A percentile compares a stretch with the other conserved stretches of the same genome.
Evolutionary conservation across 2,329 filamentous ascomycete genomes (phyloP).

Genomic region (Exserohilum turcica): DNA sequence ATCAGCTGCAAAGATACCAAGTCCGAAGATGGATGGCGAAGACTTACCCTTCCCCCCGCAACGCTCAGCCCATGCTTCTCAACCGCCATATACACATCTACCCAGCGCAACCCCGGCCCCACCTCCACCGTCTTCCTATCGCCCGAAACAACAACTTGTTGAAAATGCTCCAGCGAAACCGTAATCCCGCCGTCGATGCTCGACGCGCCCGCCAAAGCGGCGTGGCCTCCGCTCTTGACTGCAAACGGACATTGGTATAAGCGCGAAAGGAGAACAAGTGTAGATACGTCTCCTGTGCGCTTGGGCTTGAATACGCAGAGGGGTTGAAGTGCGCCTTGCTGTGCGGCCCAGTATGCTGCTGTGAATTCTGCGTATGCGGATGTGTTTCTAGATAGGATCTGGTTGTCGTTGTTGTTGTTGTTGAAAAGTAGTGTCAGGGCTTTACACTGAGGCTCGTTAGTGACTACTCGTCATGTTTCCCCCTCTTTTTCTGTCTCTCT

Average conservation of each 20-base stretch:
- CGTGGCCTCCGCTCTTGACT: conserved; percentile 53
- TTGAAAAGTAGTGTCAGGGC: conserved; percentile 22
- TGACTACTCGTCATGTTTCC: too few species aligned
- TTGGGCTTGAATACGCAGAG: conserved; percentile 30
- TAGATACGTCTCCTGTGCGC: conserved; percentile 16
- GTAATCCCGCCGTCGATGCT: conserved; percentile 52
- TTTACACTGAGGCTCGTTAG: conserved; percentile 14
- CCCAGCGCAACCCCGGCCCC: conserved; percentile 39
- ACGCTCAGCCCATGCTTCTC: conserved; percentile 30
- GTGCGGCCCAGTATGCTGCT: conserved; percentile 29
- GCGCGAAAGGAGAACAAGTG: conserved; percentile 17
- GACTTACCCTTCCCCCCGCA: conserved; percentile 28
- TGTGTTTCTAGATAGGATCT: conserved; percentile 8
- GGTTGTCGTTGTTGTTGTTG: conserved; percentile 11
- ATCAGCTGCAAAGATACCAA: background rate
- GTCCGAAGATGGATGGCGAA: too few species aligned
- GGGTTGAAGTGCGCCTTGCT: conserved; percentile 27
- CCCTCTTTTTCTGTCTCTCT: too few species aligned
- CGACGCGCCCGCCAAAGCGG: conserved; percentile 45
- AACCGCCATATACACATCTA: conserved; percentile 32
- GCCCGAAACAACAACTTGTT: conserved; percentile 26
- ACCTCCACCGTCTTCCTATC: conserved; percentile 29
- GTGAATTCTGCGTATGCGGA: conserved; percentile 14
- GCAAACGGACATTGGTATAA: conserved; percentile 44
- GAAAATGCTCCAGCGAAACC: conserved; percentile 46